Evolutionary conservation across 495 filamentous ascomycete species (phyloP).

Genomic region (Thozetella sp.): DNA sequence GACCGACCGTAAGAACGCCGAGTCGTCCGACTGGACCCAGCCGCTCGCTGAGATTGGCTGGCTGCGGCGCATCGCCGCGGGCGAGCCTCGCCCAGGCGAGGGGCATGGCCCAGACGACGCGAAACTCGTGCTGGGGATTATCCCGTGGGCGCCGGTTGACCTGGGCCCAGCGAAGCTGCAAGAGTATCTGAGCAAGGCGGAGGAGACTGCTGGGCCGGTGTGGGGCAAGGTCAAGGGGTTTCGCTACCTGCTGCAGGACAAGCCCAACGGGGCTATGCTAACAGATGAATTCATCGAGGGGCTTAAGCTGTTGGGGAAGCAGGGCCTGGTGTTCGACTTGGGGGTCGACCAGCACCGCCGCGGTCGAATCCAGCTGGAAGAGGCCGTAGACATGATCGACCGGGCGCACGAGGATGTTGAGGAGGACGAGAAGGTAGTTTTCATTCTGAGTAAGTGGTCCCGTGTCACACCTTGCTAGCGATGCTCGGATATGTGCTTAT

Average conservation of each 20-base stretch:
- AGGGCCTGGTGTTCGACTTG: slow-evolving; percentile 73
- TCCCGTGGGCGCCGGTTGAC: slow-evolving; percentile 82
- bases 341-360: slow-evolving; percentile 74
- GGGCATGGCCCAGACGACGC: slow-evolving; percentile 55
- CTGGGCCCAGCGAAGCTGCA: slow-evolving; percentile 52
- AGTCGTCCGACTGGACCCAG: slow-evolving; percentile 43
- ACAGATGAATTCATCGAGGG: slow-evolving; percentile 63
- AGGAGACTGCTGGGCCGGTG: slow-evolving; percentile 45
- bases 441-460: slow-evolving; percentile 70
- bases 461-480: too few species aligned
- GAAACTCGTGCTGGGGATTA: slow-evolving; percentile 61
- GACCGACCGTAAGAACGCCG: slow-evolving; percentile 69
- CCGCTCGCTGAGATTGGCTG: slow-evolving; percentile 74
- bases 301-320: slow-evolving; percentile 66
- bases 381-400: slow-evolving; percentile 72
- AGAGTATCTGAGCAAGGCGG: slow-evolving; percentile 51
- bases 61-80: slow-evolving; percentile 63
- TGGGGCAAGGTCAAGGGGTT: slow-evolving; percentile 64
- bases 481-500: too few species aligned
- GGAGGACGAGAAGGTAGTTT: slow-evolving; percentile 59
- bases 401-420: slow-evolving; percentile 58
- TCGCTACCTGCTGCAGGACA: slow-evolving; percentile 80
- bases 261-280: slow-evolving; percentile 63
- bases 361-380: slow-evolving; percentile 71
- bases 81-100: slow-evolving; percentile 57